Conservation (phyloP, 2,329 filamentous ascomycete genomes). For the Colletotrichum musicola region DNA sequence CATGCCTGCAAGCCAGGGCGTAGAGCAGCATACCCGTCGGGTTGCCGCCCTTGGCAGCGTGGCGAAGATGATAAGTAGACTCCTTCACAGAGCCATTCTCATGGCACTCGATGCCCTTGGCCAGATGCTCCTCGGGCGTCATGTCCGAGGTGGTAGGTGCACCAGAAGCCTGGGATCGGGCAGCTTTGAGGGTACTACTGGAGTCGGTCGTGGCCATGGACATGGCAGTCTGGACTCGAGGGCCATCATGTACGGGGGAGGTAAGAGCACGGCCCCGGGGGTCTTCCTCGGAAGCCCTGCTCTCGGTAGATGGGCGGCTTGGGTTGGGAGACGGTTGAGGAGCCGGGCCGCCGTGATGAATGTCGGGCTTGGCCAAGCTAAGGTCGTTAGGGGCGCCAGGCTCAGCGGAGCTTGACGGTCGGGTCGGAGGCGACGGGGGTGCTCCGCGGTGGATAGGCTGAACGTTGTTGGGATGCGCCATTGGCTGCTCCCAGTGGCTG, state of each 20-base stretch:
- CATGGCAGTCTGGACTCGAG: conserved; percentile 58
- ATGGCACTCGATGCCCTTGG: conserved; percentile 90
- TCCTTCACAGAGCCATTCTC: conserved; percentile 89
- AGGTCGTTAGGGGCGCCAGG: conserved; percentile 54
- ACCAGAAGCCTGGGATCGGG: conserved; percentile 58
- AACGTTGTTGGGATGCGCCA: conserved; percentile 54
- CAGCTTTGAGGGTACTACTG: conserved; percentile 64
- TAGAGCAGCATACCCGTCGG: conserved; percentile 97
- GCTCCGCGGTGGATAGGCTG: conserved; percentile 59
- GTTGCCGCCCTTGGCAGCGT: conserved; percentile 86
- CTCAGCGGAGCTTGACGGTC: conserved; percentile 69
- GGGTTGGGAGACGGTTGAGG: conserved; percentile 59
- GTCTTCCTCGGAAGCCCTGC: conserved; percentile 61
- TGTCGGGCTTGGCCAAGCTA: conserved; percentile 58
- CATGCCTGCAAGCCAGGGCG: conserved; percentile 92
- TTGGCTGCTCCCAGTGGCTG: conserved; percentile 74
- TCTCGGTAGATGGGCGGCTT: conserved; percentile 60
- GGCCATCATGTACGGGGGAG: conserved; percentile 53
- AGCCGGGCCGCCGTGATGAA: conserved; percentile 55
- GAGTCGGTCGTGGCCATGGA: conserved; percentile 66
- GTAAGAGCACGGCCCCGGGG: conserved; percentile 60
- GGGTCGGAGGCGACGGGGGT: conserved; percentile 72
- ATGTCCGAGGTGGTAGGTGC: conserved; percentile 75
- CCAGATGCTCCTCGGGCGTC: conserved; percentile 87
- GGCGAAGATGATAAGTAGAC: conserved; percentile 94